Evolutionary conservation across 225 moss, liverwort and hornwort species (phyloP).

Genomic region (Pleurozium schreberi): DNA sequence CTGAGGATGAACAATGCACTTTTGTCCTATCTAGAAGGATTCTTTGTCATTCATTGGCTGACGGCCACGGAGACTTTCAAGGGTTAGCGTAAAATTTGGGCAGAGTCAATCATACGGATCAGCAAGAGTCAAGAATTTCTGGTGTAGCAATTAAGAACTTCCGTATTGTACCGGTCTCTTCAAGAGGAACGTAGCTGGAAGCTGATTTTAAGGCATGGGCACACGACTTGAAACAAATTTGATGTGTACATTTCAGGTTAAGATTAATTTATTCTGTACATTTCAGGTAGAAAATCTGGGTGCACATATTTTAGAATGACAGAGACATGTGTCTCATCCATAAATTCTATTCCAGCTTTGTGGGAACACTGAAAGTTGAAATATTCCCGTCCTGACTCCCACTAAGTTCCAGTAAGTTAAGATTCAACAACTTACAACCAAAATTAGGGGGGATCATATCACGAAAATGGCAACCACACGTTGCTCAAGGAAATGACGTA

Average conservation of each 20-base stretch:
- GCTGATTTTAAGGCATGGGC: not conserved
- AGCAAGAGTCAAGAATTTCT: not conserved
- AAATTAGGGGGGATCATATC: not conserved
- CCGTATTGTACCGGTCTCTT: too few relatives aligned
- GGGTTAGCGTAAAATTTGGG: not conserved
- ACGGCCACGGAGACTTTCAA: too few relatives aligned
- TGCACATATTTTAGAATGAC: too few relatives aligned
- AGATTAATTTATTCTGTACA: not conserved
- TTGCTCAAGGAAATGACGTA: constrained; percentile 7
- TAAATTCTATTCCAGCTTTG: not conserved
- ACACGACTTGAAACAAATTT: not conserved
- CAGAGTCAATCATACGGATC: not conserved
- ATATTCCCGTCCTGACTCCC: not conserved
- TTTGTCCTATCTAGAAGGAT: too few relatives aligned
- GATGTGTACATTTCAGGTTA: not conserved
- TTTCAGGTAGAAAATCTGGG: not conserved
- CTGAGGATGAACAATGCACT: too few relatives aligned
- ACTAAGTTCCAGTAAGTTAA: too few relatives aligned
- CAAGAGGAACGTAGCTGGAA: not conserved
- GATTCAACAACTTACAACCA: not conserved
- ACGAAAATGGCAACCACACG: not conserved
- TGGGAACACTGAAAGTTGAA: not conserved
- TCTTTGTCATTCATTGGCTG: too few relatives aligned
- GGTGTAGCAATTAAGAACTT: not conserved
- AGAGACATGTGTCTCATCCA: not conserved